Percentiles rank a stretch among this genome's conserved stretches.
These are phyloP conservation scores for Cladosporium sp. DNA, from an alignment of 2,329 filamentous ascomycete genomes.

Conservation along the genomic window DNA sequence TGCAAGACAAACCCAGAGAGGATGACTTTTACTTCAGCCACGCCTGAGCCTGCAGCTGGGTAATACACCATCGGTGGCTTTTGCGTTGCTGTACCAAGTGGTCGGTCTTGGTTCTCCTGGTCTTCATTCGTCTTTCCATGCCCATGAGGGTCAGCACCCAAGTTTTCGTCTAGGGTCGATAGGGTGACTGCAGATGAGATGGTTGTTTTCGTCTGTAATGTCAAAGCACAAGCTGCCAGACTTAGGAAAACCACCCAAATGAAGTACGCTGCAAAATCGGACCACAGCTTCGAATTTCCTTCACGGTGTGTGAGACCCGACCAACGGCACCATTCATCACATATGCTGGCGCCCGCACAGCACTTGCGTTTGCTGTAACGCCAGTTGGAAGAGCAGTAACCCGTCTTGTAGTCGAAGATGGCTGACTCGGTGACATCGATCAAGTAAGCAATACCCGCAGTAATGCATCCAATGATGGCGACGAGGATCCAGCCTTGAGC, in stretches of 20 bases:
- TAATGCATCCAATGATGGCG: constrained; percentile 80
- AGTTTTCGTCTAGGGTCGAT: constrained; percentile 86
- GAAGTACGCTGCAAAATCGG: constrained; percentile 76
- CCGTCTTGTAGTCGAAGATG: constrained; percentile 87
- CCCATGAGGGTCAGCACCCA: constrained; percentile 62
- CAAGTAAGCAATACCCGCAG: constrained; percentile 79
- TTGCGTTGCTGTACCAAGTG: constrained; percentile 35
- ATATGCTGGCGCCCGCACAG: constrained; percentile 53
- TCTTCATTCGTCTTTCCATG: constrained; percentile 34
- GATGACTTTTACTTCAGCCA: constrained; percentile 95
- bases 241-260: constrained; percentile 67
- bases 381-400: constrained; percentile 71
- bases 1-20: constrained; percentile 97
- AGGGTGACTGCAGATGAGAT: constrained; percentile 85
- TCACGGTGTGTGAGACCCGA: constrained; percentile 55
- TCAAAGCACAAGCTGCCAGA: constrained; percentile 69
- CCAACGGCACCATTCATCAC: constrained; percentile 61
- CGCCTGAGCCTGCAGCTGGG: constrained; percentile 89
- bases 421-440: constrained; percentile 83
- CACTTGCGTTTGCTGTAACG: constrained; percentile 67
- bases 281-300: constrained; percentile 50
- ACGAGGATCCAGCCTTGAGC: constrained; percentile 93
- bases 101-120: constrained; percentile 38
- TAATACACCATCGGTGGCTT: constrained; percentile 84
- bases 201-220: constrained; percentile 86